These are phyloP conservation scores for Ramalina intermedia DNA, from an alignment of 495 filamentous ascomycete genomes.

Conservation along the genomic window DNA sequence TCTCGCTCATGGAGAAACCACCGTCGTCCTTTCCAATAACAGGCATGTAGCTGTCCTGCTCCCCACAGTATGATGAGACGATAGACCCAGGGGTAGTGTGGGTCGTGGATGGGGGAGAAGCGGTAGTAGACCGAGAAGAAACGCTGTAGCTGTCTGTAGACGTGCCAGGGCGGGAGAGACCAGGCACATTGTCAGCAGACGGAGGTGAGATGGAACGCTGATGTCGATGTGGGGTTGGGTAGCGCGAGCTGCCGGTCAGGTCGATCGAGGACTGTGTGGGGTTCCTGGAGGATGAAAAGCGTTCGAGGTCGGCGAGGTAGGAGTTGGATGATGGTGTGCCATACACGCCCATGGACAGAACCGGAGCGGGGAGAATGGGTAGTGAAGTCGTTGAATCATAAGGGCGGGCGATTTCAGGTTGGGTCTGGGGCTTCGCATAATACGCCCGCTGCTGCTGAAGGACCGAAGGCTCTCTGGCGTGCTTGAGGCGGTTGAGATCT, in stretches of 20 bases:
- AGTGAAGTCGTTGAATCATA: constrained; percentile 6
- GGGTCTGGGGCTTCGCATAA: constrained; percentile 22
- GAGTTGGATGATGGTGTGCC: constrained; percentile 17
- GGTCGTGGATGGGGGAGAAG: constrained; percentile 30
- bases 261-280: constrained; percentile 24
- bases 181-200: constrained; percentile 32
- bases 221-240: constrained; percentile 20
- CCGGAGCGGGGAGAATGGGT: constrained; percentile 8
- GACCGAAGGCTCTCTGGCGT: constrained; percentile 18
- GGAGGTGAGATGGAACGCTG: constrained; percentile 38
- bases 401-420: background rate
- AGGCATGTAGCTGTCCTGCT: constrained; percentile 10
- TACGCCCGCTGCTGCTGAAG: constrained; percentile 25
- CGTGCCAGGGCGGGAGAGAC: constrained; percentile 26
- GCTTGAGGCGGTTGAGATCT: constrained; percentile 11
- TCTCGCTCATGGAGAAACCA: constrained; percentile 2
- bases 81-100: constrained; percentile 21
- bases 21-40: constrained; percentile 8
- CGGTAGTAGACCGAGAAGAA: constrained; percentile 35
- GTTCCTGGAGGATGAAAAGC: constrained; percentile 19
- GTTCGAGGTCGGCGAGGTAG: constrained; percentile 20
- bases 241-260: constrained; percentile 19
- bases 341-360: constrained; percentile 9
- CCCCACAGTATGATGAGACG: constrained; percentile 9
- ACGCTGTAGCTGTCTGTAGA: constrained; percentile 30